Base-by-base conservation (phyloP, 78 protist genomes). In the Thecamonas trahens region DNA sequence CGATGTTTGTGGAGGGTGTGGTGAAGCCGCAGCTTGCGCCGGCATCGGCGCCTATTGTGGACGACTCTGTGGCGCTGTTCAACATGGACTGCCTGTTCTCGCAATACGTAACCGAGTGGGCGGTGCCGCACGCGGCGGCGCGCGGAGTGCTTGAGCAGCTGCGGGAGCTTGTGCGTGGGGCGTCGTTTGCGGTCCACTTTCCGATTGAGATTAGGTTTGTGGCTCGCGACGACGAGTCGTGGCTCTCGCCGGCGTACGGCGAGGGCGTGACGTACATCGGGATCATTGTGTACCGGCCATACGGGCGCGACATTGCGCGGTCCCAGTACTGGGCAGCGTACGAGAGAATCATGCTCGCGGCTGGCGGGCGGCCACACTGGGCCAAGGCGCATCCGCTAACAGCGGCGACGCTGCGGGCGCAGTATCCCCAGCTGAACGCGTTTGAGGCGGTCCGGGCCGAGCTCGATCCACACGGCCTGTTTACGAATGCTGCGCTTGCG, bases 71-170 rank as follows among this genome's bases (percentile, higher is more conserved):
- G 35, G 22, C 24, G 14, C 4, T 63, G 14, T 63, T 63, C 54
- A 63, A 63, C 38, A 42, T 63, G 7, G 69, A 63, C 24, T 39
- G 52, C 22, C 38, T 63, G 37, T 63, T 63, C 55, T 29, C 4
- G 2, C 69, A 63, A 20, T 63, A 63, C 69, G 69, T 63, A 32
- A 11, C 6, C n/a, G 69, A 63, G 20, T 63, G 69, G 69, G 69
- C 69, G 37, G 44, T 63, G 8, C 55, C 52, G 26, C 2, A 1
- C 17, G 53, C 14, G n/a, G 53, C 14, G 53, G 53, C 17, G 53
- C 17, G 53, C 53, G 14, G 53, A 47, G 53, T 14, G 28, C 53
- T 20, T 47, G 53, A 47, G 17, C n/a, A n/a, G n/a, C n/a, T n/a
- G n/a, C n/a, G n/a, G n/a, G n/a, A n/a, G n/a, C n/a, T 35, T 8